These are phyloP conservation scores for Eimeria maxima DNA, from an alignment of 169 alveolate genomes.

Conservation along the genomic window DNA sequence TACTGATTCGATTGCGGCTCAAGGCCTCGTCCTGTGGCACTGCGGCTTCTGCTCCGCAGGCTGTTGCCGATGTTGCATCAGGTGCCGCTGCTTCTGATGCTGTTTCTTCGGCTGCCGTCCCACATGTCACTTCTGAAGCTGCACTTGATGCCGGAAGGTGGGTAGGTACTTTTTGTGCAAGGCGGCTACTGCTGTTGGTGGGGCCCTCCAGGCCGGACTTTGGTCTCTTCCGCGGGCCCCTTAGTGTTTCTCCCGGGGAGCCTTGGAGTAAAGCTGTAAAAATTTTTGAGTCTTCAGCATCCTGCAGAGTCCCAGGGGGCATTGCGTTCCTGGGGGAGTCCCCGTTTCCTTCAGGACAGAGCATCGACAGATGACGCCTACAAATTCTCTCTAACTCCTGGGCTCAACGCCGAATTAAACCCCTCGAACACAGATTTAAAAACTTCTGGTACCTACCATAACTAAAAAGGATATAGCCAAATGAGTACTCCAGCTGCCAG, in stretches of 20 bases:
- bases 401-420: not conserved
- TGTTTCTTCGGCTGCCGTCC: not conserved
- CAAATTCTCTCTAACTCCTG: not conserved
- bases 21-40: not conserved
- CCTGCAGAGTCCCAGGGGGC: not conserved
- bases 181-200: not conserved
- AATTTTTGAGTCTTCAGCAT: not conserved
- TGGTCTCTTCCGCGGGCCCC: constrained; percentile 24
- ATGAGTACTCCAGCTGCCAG: not conserved
- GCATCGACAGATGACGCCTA: not conserved
- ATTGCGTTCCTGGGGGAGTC: not conserved
- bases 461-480: not conserved
- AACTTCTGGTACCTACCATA: not conserved
- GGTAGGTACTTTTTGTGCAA: not conserved
- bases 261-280: not conserved
- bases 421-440: not conserved
- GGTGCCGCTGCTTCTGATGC: not conserved
- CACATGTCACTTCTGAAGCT: not conserved
- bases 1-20: constrained; percentile 44
- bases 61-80: not conserved
- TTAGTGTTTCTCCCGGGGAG: not conserved
- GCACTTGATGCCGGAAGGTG: not conserved
- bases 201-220: not conserved
- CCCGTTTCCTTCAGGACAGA: not conserved
- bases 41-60: not conserved